Base-by-base conservation (phyloP, 371 early-diverging fungal genomes). In the Syncephalastrum monosporum region DNA sequence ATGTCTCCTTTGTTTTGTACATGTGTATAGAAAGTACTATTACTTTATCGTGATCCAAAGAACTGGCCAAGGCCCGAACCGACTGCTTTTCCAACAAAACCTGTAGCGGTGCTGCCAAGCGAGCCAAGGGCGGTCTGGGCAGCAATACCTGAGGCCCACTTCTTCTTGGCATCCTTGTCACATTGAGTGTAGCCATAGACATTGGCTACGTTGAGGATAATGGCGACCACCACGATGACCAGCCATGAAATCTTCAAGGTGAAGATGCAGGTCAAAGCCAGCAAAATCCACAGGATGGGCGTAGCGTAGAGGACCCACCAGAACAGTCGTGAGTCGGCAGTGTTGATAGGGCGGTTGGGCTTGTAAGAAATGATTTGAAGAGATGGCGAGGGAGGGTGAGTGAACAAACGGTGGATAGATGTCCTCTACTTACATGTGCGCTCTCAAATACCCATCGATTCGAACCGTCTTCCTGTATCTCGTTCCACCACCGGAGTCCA, bases 401-500 rank as follows among this genome's bases (percentile, higher is more conserved):
- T 55, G 29, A 49, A 1, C 44, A 49, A 42, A 12, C 4, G 23
- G 6, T 33, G 38, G 6, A 49, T 5, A 41, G 13, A n/a, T 43
- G 33, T 48, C n/a, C 41, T 15, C 4, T 13, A 68, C 83, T 68
- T 81, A 93, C 95, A 69, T 87, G 89, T 46, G 90, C 84, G 50
- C 90, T 89, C 68, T 98, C 98, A 80, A 97, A 98, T 14, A 93
- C 85, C 98, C 98, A 98, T 55, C 82, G 85, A 53, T 90, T 93
- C 4, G 91, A 78, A 27, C 97, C 98, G 66, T 96, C 95, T 48
- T 94, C 94, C 54, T 83, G 82, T 57, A 95, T 92, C 71, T 95
- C 94, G 74, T 93, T 97, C 98, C 98, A 98, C 98, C 98, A 97
- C 57, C 98, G 85, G 49, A 97, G 74, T 4, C 98, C 98, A 5